These are phyloP conservation scores for Penicillium sp. DNA, from an alignment of 2,329 filamentous ascomycete genomes.

Conservation along the genomic window DNA sequence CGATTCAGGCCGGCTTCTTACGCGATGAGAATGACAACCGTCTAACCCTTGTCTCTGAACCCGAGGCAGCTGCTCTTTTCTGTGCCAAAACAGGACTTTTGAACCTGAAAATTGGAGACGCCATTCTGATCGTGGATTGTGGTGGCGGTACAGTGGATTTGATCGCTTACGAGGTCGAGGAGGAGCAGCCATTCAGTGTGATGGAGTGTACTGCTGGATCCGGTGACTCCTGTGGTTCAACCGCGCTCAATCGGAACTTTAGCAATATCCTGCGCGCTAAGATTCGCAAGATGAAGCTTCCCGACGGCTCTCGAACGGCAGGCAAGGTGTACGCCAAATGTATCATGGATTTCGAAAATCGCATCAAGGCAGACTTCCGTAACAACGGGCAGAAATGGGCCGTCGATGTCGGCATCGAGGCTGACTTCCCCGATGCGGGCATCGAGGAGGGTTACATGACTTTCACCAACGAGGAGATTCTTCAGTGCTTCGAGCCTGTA, in stretches of 20 bases:
- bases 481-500: conserved; percentile 98
- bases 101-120: conserved; percentile 96
- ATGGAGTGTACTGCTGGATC: conserved; percentile 96
- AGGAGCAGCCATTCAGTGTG: conserved; percentile 94
- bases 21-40: conserved; percentile 97
- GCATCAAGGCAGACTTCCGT: conserved; percentile 98
- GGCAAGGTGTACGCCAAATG: conserved; percentile 98
- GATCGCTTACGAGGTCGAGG: conserved; percentile 98
- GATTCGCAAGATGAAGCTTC: conserved; percentile 98
- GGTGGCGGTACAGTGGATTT: conserved; percentile 98
- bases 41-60: conserved; percentile 90
- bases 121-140: conserved; percentile 96
- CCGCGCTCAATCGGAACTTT: conserved; percentile 94
- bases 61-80: conserved; percentile 94
- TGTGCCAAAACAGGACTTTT: conserved; percentile 95
- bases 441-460: conserved; percentile 99
- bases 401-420: conserved; percentile 96
- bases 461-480: conserved; percentile 97
- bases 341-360: conserved; percentile 99
- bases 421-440: conserved; percentile 93
- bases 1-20: conserved; percentile 94
- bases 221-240: conserved; percentile 97
- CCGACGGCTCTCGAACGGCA: conserved; percentile 94
- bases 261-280: conserved; percentile 97
- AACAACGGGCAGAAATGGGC: conserved; percentile 99